phyloP scores from a whole-genome alignment of 2,329 filamentous ascomycete genomes.

The Setomelanomma holmii region DNA sequence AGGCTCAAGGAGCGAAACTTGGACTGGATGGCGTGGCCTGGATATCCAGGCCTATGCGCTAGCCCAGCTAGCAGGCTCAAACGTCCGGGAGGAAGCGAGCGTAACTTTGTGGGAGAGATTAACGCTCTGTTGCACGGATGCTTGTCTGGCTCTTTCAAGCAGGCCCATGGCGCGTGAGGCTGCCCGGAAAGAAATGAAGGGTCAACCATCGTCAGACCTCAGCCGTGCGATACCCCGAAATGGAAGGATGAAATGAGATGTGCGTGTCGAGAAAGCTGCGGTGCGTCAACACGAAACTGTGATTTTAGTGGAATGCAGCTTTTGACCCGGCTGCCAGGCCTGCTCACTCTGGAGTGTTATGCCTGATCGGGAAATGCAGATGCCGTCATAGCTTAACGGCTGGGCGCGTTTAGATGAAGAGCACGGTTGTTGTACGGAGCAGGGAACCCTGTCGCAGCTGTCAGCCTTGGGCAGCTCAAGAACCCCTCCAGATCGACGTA shows the following conservation, averaged over 20 bases:
- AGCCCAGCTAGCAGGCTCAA: conserved; percentile 45
- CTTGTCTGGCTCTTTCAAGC: conserved; percentile 33
- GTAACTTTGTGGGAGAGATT: conserved; percentile 41
- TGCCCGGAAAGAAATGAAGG: conserved; percentile 49
- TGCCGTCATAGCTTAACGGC: conserved; percentile 35
- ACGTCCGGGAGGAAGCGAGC: conserved; percentile 51
- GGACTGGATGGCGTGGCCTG: conserved; percentile 26
- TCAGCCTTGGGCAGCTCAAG: conserved; percentile 36
- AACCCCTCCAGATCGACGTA: conserved; percentile 44
- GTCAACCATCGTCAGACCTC: conserved; percentile 41
- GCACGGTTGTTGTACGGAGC: conserved; percentile 36
- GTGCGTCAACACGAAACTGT: conserved; percentile 48
- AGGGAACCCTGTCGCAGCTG: conserved; percentile 41
- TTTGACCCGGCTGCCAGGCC: conserved; percentile 21
- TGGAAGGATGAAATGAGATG: conserved; percentile 41
- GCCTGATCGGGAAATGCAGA: conserved; percentile 39
- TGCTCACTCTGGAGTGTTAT: conserved; percentile 28
- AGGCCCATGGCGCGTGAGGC: conserved; percentile 34
- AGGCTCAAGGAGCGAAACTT: conserved; percentile 33
- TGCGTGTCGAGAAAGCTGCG: conserved; percentile 40
- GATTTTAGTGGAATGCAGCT: conserved; percentile 27
- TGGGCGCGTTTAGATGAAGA: conserved; percentile 24
- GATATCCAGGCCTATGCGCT: conserved; percentile 33
- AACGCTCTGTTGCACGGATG: conserved; percentile 44
- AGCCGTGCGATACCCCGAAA: conserved; percentile 40